Base-by-base conservation (phyloP, 495 filamentous ascomycete species). In the Aspergillus nanangensis region DNA sequence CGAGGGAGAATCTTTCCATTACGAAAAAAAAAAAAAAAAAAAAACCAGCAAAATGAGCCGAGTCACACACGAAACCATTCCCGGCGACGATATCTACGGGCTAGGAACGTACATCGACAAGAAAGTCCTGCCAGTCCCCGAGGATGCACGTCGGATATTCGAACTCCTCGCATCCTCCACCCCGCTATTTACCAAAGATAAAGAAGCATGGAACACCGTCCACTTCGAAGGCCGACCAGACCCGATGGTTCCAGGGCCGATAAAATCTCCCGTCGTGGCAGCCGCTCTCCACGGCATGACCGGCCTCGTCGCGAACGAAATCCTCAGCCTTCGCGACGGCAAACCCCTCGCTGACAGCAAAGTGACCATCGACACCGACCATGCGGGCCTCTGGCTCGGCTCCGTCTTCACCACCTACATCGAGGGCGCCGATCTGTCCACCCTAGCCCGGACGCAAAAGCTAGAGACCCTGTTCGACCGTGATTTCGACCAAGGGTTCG, bases 261-360 rank as follows among this genome's bases (percentile, higher is more conserved):
- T 53, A 39, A 61, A 62, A 27, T 45, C 59, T 1, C 56, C 59
- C 1, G 44, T 59, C 11, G 44, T 62, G 4, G 44, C 58, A 17
- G 59, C 62, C 13, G 62, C 55, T 13, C 33, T 65, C 4, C 62
- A 65, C 43, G 62, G 49, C 2, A 65, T 62, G 62, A 43, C 45
- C 10, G 57, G 59, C 5, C 14, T 62, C 3, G 59, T 65, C 4
- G 62, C 36, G 1, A 53, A 65, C 41, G 58, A 67, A 29, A 21
- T 67, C 8, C 32, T 65, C 3, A 59, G 55, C n/a, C 25, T 50
- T 14, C 53, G 59, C 3, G 55, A 56, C 40, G 61, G 48, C 3
- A 57, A 42, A 18, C 44, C 44, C 1, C 39, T 44, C 8, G 25
- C 22, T 1, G 40, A 48, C 13, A 25, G 44, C 25, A 34, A 34